A percentile compares a stretch with the other conserved stretches of the same genome.
phyloP scores from a whole-genome alignment of 2,329 filamentous ascomycete species.

The Cytospora chrysosperma region DNA sequence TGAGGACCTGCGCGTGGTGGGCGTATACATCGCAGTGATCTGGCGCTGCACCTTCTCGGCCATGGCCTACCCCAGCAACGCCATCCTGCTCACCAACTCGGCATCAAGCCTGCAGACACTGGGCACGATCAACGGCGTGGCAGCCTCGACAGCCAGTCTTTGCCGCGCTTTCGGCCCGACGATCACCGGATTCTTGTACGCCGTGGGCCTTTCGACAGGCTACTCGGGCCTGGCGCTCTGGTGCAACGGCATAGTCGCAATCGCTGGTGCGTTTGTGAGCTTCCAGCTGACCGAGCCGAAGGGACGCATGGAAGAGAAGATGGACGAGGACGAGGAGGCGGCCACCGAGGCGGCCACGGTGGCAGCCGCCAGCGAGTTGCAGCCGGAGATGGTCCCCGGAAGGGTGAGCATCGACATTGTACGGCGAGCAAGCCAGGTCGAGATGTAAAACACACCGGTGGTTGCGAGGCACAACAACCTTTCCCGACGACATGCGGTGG shows the following conservation, averaged over 20 bases:
- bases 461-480: neutral
- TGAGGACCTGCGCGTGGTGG: constrained; percentile 65
- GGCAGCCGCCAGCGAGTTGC: constrained; percentile 23
- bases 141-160: constrained; percentile 85
- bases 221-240: constrained; percentile 94
- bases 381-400: constrained; percentile 25
- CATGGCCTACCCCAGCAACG: constrained; percentile 86
- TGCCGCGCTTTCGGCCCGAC: constrained; percentile 87
- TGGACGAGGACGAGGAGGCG: constrained; percentile 40
- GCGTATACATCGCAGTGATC: constrained; percentile 74
- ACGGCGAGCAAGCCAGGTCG: constrained; percentile 22
- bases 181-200: constrained; percentile 81
- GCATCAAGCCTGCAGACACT: constrained; percentile 81
- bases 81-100: constrained; percentile 85
- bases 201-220: constrained; percentile 73
- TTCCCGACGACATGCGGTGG: neutral
- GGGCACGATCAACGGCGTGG: constrained; percentile 89
- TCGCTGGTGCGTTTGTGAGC: constrained; percentile 72
- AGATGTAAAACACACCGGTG: constrained; percentile 12
- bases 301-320: constrained; percentile 42
- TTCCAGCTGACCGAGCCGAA: constrained; percentile 70
- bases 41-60: constrained; percentile 94
- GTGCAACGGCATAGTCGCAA: constrained; percentile 75
- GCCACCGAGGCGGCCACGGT: constrained; percentile 29
- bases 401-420: constrained; percentile 24